Conservation (phyloP, 225 moss, liverwort and hornwort species). For the Rhytidiadelphus loreus region DNA sequence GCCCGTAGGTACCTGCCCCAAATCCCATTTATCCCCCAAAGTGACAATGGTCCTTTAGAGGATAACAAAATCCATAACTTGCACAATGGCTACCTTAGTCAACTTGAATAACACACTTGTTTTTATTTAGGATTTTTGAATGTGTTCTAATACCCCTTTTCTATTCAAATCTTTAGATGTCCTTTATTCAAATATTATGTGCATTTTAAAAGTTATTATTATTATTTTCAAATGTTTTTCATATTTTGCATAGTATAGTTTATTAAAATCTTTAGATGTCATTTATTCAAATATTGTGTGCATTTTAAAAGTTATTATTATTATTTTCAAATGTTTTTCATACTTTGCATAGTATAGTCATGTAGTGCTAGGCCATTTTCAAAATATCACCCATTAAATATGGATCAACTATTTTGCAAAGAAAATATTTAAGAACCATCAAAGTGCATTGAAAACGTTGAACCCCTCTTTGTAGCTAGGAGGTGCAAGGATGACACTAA, state of each 20-base stretch:
- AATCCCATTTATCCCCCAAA: too few relatives aligned
- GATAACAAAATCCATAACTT: too few relatives aligned
- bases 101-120: too few relatives aligned
- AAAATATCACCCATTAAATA: neutral
- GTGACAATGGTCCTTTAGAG: too few relatives aligned
- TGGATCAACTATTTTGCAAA: neutral
- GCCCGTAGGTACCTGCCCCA: too few relatives aligned
- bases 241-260: neutral
- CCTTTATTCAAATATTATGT: neutral
- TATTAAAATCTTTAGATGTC: neutral
- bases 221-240: neutral
- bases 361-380: neutral
- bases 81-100: too few relatives aligned
- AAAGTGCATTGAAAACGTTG: neutral
- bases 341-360: neutral
- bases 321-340: neutral
- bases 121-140: neutral
- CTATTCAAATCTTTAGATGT: neutral
- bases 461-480: rapidly evolving
- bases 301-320: neutral
- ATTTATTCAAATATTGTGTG: neutral
- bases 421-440: neutral
- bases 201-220: neutral
- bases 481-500: neutral
- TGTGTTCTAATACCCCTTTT: neutral